Evolutionary conservation across 164 flowering plant species (phyloP).

Genomic region (Stephania cephalantha): DNA sequence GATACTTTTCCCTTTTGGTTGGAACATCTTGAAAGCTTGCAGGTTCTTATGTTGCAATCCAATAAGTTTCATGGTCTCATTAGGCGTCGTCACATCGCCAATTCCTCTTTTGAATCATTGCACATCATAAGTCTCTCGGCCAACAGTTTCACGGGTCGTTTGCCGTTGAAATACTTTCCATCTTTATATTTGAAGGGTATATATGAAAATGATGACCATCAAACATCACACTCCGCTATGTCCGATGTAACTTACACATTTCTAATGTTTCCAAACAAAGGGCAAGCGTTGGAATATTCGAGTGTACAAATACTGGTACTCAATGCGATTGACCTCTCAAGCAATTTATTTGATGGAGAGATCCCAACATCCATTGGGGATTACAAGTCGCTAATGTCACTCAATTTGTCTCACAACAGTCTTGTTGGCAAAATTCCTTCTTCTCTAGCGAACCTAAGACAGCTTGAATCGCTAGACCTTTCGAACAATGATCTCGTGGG

Average conservation of each 20-base stretch:
- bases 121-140: slow-evolving; percentile 16
- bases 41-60: slow-evolving; percentile 48
- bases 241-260: no score
- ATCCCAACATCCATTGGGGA: no score
- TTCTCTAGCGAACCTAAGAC: no score
- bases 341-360: no score
- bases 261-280: background rate
- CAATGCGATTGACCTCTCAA: no score
- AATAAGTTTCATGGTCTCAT: slow-evolving; percentile 44
- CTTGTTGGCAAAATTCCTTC: no score
- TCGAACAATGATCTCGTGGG: no score
- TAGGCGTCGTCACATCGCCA: background rate
- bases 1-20: slow-evolving; percentile 46
- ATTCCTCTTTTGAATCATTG: background rate
- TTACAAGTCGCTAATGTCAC: no score
- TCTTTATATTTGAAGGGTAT: background rate
- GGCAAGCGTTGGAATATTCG: background rate
- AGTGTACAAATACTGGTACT: no score
- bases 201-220: slow-evolving; percentile 24
- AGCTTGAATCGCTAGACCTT: no score
- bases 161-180: background rate
- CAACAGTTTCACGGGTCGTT: slow-evolving; percentile 9
- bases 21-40: slow-evolving; percentile 27
- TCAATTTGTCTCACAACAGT: no score
- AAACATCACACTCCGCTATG: background rate